These are phyloP conservation scores for Flammula alnicola DNA, from an alignment of 1,284 basidiomycete species.

Conservation along the genomic window DNA sequence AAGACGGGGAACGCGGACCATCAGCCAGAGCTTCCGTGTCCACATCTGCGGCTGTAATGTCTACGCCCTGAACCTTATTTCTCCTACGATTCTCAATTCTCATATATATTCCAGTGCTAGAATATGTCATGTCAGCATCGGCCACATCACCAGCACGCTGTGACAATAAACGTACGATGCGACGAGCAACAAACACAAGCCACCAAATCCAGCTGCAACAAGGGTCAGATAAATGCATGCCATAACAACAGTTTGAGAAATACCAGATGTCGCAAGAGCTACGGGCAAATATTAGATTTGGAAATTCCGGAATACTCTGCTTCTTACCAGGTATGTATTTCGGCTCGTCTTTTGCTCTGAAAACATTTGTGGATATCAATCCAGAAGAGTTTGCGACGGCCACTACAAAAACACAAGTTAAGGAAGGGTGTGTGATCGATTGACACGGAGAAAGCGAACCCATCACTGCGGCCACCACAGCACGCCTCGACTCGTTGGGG, in stretches of 20 bases:
- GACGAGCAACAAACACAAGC: conserved; percentile 44
- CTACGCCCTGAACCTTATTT: conserved; percentile 47
- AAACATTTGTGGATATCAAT: conserved; percentile 55
- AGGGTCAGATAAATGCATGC: conserved; percentile 4
- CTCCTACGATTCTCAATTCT: conserved; percentile 45
- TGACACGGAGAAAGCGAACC: conserved; percentile 28
- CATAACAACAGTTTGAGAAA: conserved; percentile 12
- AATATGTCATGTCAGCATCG: conserved; percentile 8
- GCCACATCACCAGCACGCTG: not conserved
- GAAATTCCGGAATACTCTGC: not conserved
- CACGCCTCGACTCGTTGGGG: conserved; percentile 50
- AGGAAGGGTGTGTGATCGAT: not conserved
- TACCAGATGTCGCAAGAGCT: conserved; percentile 45
- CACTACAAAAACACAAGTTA: no score
- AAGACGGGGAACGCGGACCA: conserved; percentile 45
- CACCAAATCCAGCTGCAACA: conserved; percentile 43
- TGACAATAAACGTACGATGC: conserved; percentile 31
- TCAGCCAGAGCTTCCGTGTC: conserved; percentile 48
- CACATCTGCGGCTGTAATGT: conserved; percentile 46
- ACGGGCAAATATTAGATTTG: no score
- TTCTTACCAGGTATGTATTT: conserved; percentile 41
- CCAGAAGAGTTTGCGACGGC: conserved; percentile 56
- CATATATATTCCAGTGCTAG: conserved; percentile 45
- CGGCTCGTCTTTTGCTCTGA: conserved; percentile 52
- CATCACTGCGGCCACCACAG: conserved; percentile 55